Percentiles rank a stretch among this genome's conserved stretches.
phyloP scores from a whole-genome alignment of 2,329 filamentous ascomycete species.

The Knoxdaviesia capensis region DNA sequence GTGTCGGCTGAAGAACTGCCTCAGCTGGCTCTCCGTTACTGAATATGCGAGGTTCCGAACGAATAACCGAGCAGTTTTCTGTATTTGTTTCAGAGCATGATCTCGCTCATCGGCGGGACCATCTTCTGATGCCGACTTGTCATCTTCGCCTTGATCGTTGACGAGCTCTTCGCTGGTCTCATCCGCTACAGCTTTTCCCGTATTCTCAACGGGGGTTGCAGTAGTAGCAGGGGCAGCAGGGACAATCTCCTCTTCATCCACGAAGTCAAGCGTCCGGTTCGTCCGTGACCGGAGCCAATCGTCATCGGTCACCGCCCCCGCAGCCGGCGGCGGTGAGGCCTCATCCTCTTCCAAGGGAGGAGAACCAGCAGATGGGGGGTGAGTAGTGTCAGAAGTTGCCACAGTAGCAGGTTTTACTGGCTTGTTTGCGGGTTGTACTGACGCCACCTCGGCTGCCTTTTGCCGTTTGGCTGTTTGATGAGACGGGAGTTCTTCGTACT shows the following conservation, averaged over 20 bases:
- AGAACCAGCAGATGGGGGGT: not conserved
- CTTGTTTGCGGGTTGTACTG: not conserved
- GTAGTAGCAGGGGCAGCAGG: conserved; percentile 3
- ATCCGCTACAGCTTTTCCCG: conserved; percentile 5
- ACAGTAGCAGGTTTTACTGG: conserved; percentile 1
- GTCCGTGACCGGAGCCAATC: conserved; percentile 88
- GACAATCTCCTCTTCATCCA: conserved; percentile 47
- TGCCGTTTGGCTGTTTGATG: conserved; percentile 7
- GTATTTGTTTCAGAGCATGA: too few species aligned
- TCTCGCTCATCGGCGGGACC: too few species aligned
- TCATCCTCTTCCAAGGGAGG: conserved; percentile 2
- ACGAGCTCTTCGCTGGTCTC: conserved; percentile 3
- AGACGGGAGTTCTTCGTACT: conserved; percentile 47
- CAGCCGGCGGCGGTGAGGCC: conserved; percentile 1
- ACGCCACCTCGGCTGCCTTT: conserved; percentile 2
- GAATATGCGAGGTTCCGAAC: too few species aligned
- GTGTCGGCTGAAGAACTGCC: too few species aligned
- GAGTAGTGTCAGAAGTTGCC: not conserved
- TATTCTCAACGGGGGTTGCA: not conserved
- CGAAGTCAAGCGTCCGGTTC: conserved; percentile 64
- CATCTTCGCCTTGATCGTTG: not conserved
- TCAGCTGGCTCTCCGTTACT: too few species aligned
- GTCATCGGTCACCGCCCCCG: conserved; percentile 43
- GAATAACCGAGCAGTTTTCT: too few species aligned
- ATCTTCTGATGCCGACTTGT: too few species aligned